A percentile compares a stretch with the other conserved stretches of the same genome.
phyloP scores from a whole-genome alignment of 306 rosid genomes.

The Acmispon strigosus region DNA sequence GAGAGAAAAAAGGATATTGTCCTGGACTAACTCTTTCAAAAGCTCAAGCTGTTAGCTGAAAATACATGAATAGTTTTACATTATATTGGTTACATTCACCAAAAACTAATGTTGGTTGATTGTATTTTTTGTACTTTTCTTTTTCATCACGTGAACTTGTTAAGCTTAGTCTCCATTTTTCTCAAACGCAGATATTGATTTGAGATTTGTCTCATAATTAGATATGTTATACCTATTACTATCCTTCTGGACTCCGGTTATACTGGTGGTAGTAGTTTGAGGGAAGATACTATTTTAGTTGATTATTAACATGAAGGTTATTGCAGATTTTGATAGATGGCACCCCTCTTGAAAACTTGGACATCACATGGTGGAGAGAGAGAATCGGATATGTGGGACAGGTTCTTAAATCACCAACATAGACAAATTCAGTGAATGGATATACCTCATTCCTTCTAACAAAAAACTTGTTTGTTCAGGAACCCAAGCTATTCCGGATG shows the following conservation, averaged over 20 bases:
- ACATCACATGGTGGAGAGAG: constrained; percentile 89
- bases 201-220: constrained; percentile 10
- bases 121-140: background rate
- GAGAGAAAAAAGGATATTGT: background rate
- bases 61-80: too few species aligned
- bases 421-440: background rate
- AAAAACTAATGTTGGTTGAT: background rate
- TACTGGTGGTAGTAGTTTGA: background rate
- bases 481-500: constrained; percentile 86
- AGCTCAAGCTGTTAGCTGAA: too few species aligned
- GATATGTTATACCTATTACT: background rate
- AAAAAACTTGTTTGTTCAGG: constrained; percentile 37
- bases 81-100: background rate
- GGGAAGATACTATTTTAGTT: background rate
- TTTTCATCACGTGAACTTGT: background rate
- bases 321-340: constrained; percentile 85
- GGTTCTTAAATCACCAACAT: constrained; percentile 39
- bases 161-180: background rate
- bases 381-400: constrained; percentile 91
- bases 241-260: background rate
- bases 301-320: background rate
- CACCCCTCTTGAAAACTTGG: constrained; percentile 61
- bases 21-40: background rate
- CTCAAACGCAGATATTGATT: background rate
- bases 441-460: constrained; percentile 11